phyloP scores from a whole-genome alignment of 2,329 filamentous ascomycete species.

The Colletotrichum sp. region DNA sequence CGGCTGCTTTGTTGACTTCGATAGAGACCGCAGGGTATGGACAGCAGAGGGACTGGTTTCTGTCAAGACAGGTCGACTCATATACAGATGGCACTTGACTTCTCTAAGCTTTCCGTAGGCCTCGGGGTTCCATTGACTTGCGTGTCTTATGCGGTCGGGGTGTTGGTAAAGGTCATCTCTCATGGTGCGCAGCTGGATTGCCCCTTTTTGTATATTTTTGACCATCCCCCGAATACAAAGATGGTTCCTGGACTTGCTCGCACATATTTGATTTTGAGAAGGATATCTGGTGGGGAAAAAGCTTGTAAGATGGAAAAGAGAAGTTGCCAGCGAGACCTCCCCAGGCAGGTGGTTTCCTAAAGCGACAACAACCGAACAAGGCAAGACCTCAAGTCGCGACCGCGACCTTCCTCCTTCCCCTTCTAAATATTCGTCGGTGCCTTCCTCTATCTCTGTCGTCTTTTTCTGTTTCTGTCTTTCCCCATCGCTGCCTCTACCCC shows the following conservation, averaged over 20 bases:
- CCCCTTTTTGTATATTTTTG: neutral
- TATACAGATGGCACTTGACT: rapidly evolving
- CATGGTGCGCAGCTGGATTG: neutral
- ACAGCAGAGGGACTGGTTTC: neutral
- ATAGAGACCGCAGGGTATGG: neutral
- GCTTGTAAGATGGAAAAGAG: neutral
- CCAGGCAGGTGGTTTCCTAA: neutral
- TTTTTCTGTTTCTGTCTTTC: neutral
- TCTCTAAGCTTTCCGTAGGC: neutral
- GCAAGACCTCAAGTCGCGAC: neutral
- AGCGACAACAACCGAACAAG: neutral
- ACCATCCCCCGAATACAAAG: neutral
- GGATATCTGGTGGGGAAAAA: neutral
- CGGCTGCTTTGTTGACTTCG: neutral
- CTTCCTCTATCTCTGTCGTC: neutral
- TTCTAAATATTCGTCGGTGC: neutral
- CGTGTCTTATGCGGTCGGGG: neutral
- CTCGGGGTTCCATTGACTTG: neutral
- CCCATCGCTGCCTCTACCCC: neutral
- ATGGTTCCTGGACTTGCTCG: neutral
- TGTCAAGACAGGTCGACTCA: neutral
- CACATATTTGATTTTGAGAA: neutral
- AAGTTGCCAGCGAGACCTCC: neutral
- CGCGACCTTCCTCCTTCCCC: neutral
- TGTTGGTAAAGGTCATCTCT: neutral